Base-by-base conservation (phyloP, 1,284 basidiomycete genomes). In the Meira nashicola region DNA sequence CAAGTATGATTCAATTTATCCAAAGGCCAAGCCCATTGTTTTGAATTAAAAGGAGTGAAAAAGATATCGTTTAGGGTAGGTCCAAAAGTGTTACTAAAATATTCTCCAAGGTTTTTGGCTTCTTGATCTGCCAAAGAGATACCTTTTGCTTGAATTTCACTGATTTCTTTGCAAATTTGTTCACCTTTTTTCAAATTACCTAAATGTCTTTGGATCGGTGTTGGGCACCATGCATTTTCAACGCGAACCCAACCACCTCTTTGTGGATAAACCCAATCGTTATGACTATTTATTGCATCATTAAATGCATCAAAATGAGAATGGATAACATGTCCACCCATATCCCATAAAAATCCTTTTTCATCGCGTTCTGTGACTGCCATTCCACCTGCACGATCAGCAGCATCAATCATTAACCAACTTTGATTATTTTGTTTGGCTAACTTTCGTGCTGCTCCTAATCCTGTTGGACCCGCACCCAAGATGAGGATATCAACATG, bases 251-350 rank as follows among this genome's bases (percentile, higher is more conserved):
- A 53, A 14, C 50, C 50, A 15, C 50, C 50, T 41, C 50, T 53
- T 14, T 39, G 17, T 17, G 50, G 50, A 17, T 41, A 19, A 14
- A 39, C 38, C 50, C 50, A 53, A 41, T 53, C 50, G 11, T 53
- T 39, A 33, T 53, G 50, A 8, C 23, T n/a, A 6, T n/a, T 21
- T 2, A 53, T 17, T 14, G 50, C 50, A 17, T 53, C 19, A 38
- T 53, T 33, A 25, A 53, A 53, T 17, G 50, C 37, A 14, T 39
- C 37, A 25, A 23, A 53, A 23, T 53, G 50, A 4, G 50, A 53
- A 33, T 53, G 50, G 28, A 53, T 53, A 4, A 53, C 50, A 25
- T 53, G 50, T 39, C 50, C 50, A 38, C 50, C 50, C n/a, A 53
- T 14, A 53, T 53, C 50, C 50, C 50, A 53, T 39, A n/a, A 33